Conservation (phyloP, 345 rosid genomes). For the Salix brachista region DNA sequence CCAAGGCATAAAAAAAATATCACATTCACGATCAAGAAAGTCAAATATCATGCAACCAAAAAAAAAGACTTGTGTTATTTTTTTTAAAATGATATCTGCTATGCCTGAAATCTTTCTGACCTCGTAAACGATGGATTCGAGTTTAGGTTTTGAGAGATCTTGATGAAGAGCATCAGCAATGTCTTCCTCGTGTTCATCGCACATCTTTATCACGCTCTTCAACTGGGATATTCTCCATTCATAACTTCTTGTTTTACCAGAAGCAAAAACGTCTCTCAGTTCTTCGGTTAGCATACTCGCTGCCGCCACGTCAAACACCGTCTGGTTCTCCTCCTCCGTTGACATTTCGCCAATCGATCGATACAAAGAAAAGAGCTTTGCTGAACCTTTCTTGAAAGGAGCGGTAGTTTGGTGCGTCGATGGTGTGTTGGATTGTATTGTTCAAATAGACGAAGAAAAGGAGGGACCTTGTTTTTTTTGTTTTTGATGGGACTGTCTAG, state of each 20-base stretch:
- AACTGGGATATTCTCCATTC: slow-evolving; percentile 76
- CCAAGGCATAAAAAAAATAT: background rate
- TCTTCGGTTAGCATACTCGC: slow-evolving; percentile 47
- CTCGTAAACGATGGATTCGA: slow-evolving; percentile 71
- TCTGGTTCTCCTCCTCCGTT: background rate
- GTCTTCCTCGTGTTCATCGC: slow-evolving; percentile 57
- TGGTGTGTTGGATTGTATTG: background rate
- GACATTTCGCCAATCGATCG: background rate
- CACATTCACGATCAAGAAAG: background rate
- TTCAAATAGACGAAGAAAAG: background rate
- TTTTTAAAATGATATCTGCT: background rate
- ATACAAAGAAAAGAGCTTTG: background rate
- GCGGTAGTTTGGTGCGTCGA: background rate
- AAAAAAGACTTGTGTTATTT: background rate
- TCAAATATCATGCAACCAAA: background rate
- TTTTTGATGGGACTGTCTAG: background rate
- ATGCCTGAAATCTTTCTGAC: slow-evolving; percentile 24
- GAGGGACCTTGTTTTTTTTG: background rate
- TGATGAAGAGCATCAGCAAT: slow-evolving; percentile 63
- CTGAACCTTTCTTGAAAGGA: too few species aligned
- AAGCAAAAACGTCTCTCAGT: slow-evolving; percentile 42
- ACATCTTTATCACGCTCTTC: slow-evolving; percentile 44
- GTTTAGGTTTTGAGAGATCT: slow-evolving; percentile 80
- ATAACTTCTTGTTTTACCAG: slow-evolving; percentile 67
- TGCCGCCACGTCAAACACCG: slow-evolving; percentile 36